Conservation (phyloP, 495 filamentous ascomycete genomes). For the Tuber borchii region DNA sequence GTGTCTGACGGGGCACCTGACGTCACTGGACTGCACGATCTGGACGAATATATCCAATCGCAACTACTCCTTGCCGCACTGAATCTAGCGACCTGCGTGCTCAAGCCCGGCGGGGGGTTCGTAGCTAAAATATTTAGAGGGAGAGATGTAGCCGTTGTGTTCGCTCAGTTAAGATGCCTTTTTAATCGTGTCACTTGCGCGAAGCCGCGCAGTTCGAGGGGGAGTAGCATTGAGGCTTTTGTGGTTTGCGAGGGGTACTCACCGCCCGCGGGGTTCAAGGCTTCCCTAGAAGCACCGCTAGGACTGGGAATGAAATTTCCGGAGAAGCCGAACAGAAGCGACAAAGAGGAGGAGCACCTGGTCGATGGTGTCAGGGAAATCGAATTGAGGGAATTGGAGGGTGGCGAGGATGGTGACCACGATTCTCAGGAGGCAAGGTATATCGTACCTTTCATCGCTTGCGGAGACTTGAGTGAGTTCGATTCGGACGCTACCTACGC, state of each 20-base stretch:
- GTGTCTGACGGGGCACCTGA: conserved; percentile 93
- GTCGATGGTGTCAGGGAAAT: conserved; percentile 57
- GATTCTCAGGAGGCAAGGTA: conserved; percentile 54
- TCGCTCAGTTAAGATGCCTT: conserved; percentile 82
- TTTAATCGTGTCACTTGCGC: conserved; percentile 83
- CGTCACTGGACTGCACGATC: conserved; percentile 90
- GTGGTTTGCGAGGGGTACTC: conserved; percentile 87
- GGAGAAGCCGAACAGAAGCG: conserved; percentile 33
- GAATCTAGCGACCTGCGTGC: conserved; percentile 82
- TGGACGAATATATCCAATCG: conserved; percentile 95
- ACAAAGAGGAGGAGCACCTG: conserved; percentile 23
- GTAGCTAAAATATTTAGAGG: conserved; percentile 97
- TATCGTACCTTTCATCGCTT: conserved; percentile 92
- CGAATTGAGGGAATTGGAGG: conserved; percentile 45
- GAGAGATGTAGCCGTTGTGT: conserved; percentile 84
- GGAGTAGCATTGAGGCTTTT: conserved; percentile 93
- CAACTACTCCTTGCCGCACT: conserved; percentile 90
- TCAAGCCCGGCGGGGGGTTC: conserved; percentile 88
- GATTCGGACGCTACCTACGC: conserved; percentile 92
- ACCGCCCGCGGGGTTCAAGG: conserved; percentile 56
- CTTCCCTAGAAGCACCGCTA: conserved; percentile 61
- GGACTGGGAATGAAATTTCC: conserved; percentile 53
- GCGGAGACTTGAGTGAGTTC: conserved; percentile 88
- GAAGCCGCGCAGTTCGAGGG: conserved; percentile 84
- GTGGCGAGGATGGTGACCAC: conserved; percentile 45